phyloP scores from a whole-genome alignment of 495 filamentous ascomycete genomes.

The Penicillium diatomitis region DNA sequence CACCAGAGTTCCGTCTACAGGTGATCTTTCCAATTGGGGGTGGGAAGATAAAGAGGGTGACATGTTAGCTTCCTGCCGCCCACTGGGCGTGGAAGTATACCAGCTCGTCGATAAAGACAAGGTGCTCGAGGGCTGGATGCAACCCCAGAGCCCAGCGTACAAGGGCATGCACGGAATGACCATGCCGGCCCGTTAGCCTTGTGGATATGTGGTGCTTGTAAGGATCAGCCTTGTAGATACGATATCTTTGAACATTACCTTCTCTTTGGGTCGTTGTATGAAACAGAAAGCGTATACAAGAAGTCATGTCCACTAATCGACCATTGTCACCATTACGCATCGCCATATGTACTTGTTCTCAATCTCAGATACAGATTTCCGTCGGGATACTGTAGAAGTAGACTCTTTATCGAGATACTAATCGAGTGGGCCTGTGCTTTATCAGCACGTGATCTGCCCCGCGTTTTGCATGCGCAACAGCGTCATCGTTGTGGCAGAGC shows the following conservation, averaged over 20 bases:
- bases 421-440: background rate
- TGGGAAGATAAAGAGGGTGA: conserved; percentile 57
- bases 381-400: no score
- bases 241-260: no score
- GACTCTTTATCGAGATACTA: no score
- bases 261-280: no score
- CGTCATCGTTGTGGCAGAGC: conserved; percentile 10
- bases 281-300: no score
- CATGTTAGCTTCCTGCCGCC: conserved; percentile 67
- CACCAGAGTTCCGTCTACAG: conserved; percentile 30
- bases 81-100: conserved; percentile 62
- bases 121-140: conserved; percentile 50
- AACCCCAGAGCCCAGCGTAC: conserved; percentile 49
- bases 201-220: conserved; percentile 25
- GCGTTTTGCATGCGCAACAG: conserved; percentile 10
- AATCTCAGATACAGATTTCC: no score
- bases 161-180: conserved; percentile 58
- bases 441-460: conserved; percentile 18
- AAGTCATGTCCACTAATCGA: no score
- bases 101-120: conserved; percentile 40
- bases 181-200: conserved; percentile 27
- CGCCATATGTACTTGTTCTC: no score
- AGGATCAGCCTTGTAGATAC: background rate
- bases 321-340: no score
- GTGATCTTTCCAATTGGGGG: conserved; percentile 66